phyloP scores from a whole-genome alignment of 2,329 filamentous ascomycete genomes.

The Hawksworthiomyces lignivorus region DNA sequence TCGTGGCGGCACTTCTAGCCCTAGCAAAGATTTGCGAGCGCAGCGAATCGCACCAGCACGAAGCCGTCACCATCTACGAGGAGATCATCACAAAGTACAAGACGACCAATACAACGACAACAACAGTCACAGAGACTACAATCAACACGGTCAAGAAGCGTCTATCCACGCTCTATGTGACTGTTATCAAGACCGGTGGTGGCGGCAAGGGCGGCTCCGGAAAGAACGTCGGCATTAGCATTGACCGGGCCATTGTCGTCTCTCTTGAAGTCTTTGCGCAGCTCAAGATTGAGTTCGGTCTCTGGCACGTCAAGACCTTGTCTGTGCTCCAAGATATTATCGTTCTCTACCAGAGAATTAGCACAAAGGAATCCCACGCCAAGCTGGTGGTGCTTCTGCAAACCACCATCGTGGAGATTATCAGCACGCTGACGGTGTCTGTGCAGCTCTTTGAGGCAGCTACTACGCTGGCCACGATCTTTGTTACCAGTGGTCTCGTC shows the following conservation, averaged over 20 bases:
- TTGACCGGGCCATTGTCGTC: constrained; percentile 30
- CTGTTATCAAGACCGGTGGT: constrained; percentile 29
- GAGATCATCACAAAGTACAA: constrained; percentile 31
- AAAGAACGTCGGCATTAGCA: constrained; percentile 22
- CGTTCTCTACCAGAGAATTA: constrained; percentile 31
- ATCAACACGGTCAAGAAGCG: constrained; percentile 40
- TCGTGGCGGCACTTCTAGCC: constrained; percentile 26
- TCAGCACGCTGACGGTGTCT: constrained; percentile 27
- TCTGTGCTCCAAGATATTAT: constrained; percentile 34
- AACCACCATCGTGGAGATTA: constrained; percentile 31
- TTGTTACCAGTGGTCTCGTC: constrained; percentile 31
- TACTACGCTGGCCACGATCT: constrained; percentile 37
- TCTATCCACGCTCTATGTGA: constrained; percentile 39
- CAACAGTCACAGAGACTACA: constrained; percentile 26
- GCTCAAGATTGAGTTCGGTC: constrained; percentile 34
- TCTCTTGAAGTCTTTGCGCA: constrained; percentile 35
- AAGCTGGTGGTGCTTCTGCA: constrained; percentile 32
- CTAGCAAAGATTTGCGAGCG: constrained; percentile 39
- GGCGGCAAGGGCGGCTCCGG: constrained; percentile 23
- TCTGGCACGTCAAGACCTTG: constrained; percentile 38
- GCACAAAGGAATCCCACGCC: constrained; percentile 28
- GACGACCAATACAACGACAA: constrained; percentile 29
- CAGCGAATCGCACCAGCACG: constrained; percentile 32
- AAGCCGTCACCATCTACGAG: constrained; percentile 38
- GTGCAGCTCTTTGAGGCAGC: constrained; percentile 43